Evolutionary conservation across 352 stramenopile species (phyloP).

Genomic region (Phytophthora ramorum): DNA sequence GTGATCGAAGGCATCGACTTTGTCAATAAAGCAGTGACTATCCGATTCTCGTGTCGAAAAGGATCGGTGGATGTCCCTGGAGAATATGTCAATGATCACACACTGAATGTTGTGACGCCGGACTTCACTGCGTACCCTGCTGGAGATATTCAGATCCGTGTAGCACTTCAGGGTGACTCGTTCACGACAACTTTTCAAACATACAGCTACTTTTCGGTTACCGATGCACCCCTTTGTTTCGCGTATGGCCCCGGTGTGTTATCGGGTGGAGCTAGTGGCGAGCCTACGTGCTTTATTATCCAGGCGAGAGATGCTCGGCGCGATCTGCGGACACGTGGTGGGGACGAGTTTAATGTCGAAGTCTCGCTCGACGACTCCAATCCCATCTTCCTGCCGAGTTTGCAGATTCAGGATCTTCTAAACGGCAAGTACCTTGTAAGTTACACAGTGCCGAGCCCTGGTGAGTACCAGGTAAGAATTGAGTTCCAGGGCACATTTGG

Average conservation of each 20-base stretch:
- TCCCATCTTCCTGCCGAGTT: constrained; percentile 60
- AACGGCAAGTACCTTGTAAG: constrained; percentile 96
- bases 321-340: constrained; percentile 88
- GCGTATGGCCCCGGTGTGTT: constrained; percentile 95
- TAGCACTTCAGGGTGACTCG: constrained; percentile 92
- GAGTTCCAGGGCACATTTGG: constrained; percentile 95
- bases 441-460: constrained; percentile 85
- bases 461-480: constrained; percentile 89
- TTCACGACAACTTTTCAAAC: constrained; percentile 95
- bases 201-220: constrained; percentile 96
- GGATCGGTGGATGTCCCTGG: constrained; percentile 91
- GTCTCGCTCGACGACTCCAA: constrained; percentile 56
- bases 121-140: constrained; percentile 92
- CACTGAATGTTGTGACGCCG: constrained; percentile 88
- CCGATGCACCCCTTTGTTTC: constrained; percentile 85
- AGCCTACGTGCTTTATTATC: constrained; percentile 85
- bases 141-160: constrained; percentile 88
- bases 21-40: constrained; percentile 66
- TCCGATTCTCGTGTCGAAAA: constrained; percentile 93
- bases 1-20: constrained; percentile 95
- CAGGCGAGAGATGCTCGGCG: constrained; percentile 84
- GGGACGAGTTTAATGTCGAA: constrained; percentile 92
- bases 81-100: constrained; percentile 90
- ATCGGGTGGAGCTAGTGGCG: constrained; percentile 73
- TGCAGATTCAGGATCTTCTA: constrained; percentile 85